Evolutionary conservation across 306 rosid genomes (phyloP).

Genomic region (Dalbergia cochinchinensis): DNA sequence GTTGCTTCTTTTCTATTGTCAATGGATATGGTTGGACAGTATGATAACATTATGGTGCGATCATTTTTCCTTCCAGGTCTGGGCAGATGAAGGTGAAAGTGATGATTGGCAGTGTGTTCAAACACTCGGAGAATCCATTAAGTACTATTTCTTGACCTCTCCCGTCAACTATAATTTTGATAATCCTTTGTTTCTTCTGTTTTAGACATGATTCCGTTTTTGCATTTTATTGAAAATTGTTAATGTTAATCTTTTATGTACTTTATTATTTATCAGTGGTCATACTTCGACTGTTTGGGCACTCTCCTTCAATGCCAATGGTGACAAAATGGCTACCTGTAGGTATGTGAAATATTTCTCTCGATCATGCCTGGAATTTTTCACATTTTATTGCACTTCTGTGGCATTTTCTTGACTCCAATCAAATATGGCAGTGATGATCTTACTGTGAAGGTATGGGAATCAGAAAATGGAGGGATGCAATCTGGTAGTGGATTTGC

Average conservation of each 20-base stretch:
- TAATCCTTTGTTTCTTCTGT: conserved; percentile 30
- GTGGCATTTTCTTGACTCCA: conserved; percentile 29
- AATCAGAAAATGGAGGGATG: conserved; percentile 59
- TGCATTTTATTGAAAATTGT: neutral
- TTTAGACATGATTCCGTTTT: neutral
- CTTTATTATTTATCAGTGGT: conserved; percentile 69
- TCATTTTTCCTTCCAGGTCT: conserved; percentile 67
- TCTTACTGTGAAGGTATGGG: conserved; percentile 92
- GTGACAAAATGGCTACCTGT: conserved; percentile 93
- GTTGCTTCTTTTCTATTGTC: conserved; percentile 8
- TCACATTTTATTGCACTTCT: conserved; percentile 37
- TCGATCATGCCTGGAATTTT: conserved; percentile 33
- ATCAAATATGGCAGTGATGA: conserved; percentile 72
- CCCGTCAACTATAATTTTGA: neutral
- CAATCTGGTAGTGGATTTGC: conserved; percentile 70
- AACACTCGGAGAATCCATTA: conserved; percentile 77
- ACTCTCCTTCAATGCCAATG: conserved; percentile 75
- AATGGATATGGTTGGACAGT: conserved; percentile 10
- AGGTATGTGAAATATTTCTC: conserved; percentile 60
- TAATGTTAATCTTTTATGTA: conserved; percentile 13
- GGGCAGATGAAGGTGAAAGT: conserved; percentile 91
- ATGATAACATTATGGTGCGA: conserved; percentile 24
- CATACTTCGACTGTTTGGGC: conserved; percentile 97
- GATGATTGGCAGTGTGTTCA: conserved; percentile 95
- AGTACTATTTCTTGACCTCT: conserved; percentile 56